Percentiles rank a stretch among this genome's conserved stretches.
Conservation (phyloP, 73 alveolate genomes). For the Paramecium tetraurelia region DNA sequence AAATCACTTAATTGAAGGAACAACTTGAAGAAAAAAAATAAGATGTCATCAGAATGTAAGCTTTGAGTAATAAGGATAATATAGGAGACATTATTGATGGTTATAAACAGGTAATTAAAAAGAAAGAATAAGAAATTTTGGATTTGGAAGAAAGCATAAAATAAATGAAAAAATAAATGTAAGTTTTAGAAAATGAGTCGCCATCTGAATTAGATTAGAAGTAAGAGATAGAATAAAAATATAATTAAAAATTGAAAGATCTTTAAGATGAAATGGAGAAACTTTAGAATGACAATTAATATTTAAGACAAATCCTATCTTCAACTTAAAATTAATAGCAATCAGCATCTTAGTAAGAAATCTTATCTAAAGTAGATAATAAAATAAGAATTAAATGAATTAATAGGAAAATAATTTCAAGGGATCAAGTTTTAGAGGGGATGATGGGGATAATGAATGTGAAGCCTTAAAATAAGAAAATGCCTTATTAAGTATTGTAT, state of each 20-base stretch:
- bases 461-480: neutral
- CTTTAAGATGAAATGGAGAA: neutral
- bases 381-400: neutral
- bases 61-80: neutral
- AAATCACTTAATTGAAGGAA: neutral
- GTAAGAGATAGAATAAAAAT: neutral
- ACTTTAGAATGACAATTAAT: neutral
- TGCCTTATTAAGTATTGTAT: neutral
- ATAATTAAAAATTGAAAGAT: neutral
- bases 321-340: neutral
- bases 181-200: neutral
- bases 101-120: neutral
- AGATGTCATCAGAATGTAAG: neutral
- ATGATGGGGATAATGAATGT: neutral
- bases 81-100: neutral
- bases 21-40: neutral
- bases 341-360: neutral
- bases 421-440: neutral
- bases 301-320: neutral
- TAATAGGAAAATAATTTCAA: neutral
- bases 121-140: neutral
- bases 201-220: neutral
- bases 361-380: neutral
- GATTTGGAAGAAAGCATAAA: neutral
- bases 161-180: neutral